Base-by-base conservation (phyloP, 2,329 filamentous ascomycete genomes). In the Fusarium nodosum region DNA sequence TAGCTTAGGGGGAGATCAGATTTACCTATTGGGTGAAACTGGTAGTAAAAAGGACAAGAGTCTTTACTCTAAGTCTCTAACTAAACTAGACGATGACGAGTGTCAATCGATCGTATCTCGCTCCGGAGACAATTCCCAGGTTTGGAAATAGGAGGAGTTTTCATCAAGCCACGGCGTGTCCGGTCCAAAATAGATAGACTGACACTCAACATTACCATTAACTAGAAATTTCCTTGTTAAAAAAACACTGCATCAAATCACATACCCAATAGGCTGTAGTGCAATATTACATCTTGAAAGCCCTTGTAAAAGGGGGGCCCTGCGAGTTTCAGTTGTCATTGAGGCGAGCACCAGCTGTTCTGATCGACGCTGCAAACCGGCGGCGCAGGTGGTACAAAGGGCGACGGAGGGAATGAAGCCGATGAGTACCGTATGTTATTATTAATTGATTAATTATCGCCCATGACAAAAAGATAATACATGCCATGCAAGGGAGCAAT, bases 251-350 rank as follows among this genome's bases (percentile, higher is more conserved):
- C 34, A 36, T 39, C 33, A 22, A 41, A 28, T 12, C 12, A 8
- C 34, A 50, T 51, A 13, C 24, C 41, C 16, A 44, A 45, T 45
- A 45, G 18, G 18, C 20, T 36, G 33, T 9, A 22, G 33, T 39
- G 48, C 33, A 39, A 39, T 51, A 20, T 20, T 16, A 16, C 26
- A 52, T 41, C 34, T 28, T 39, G 26, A 22, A 36, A 42, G 38
- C 47, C 62, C 62, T 63, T 67, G 42, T 45, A 45, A 54, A 42
- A 42, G 53, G 66, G 46, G 56, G 61, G 48, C 53, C 42, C 57
- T 68, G 66, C 39, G 38, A 45, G 66, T 70, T 68, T 69, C 67
- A 69, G 62, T 69, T 59, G 41, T 70, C 42, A 47, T 59, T 67
- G 63, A 55, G 54, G 62, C 64, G 54, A 48, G 67, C 48, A 56